Percentiles rank a stretch among this genome's conserved stretches.
Conservation (phyloP, 1,284 basidiomycete genomes). For the Apiotrichum mycotoxinovorans region DNA sequence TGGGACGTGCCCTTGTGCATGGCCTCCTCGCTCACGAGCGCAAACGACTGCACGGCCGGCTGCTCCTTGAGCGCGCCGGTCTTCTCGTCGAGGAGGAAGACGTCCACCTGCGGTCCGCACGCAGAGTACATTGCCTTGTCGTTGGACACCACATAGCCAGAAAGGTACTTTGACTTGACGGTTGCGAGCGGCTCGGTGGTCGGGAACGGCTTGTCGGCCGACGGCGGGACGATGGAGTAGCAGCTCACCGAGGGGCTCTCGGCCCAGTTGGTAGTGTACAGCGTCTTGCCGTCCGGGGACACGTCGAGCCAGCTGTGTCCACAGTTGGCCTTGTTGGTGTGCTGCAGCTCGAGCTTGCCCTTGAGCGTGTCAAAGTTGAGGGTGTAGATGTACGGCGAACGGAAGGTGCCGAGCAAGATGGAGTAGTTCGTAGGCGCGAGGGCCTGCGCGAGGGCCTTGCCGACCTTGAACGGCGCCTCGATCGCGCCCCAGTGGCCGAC, state of each 20-base stretch:
- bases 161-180: conserved; percentile 30
- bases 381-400: conserved; percentile 31
- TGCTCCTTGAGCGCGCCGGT: conserved; percentile 35
- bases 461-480: conserved; percentile 26
- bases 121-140: conserved; percentile 46
- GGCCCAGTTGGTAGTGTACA: conserved; percentile 43
- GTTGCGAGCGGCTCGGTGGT: conserved; percentile 21
- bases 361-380: conserved; percentile 27
- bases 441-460: conserved; percentile 7
- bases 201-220: conserved; percentile 8
- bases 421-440: conserved; percentile 14
- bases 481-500: conserved; percentile 37
- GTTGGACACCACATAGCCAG: conserved; percentile 39
- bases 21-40: conserved; percentile 12
- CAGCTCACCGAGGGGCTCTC: conserved; percentile 30
- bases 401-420: conserved; percentile 42
- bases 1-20: conserved; percentile 16
- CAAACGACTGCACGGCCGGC: conserved; percentile 19
- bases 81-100: conserved; percentile 34
- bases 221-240: conserved; percentile 22
- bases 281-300: conserved; percentile 15
- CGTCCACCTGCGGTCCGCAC: conserved; percentile 49
- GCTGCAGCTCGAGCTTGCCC: conserved; percentile 19
- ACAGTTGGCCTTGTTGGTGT: conserved; percentile 24
- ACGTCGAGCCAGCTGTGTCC: conserved; percentile 43